Conservation (phyloP, 192 early-diverging fungal species). For the Geosiphon pyriformis region DNA sequence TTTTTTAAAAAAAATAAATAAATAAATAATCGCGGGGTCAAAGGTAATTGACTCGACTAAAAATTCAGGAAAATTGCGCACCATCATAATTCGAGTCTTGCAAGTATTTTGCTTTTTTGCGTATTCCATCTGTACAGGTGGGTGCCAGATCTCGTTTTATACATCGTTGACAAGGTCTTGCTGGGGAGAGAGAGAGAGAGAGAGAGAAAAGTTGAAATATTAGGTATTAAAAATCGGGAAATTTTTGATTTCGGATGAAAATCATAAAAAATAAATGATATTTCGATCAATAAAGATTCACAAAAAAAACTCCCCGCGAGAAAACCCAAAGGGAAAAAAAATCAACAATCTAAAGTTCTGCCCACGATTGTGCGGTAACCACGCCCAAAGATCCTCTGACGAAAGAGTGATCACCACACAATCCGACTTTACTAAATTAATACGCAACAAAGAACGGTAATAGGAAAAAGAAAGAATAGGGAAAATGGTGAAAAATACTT, state of each 20-base stretch:
- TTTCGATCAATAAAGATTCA: too few relatives aligned
- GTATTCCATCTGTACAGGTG: constrained; percentile 75
- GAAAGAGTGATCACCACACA: too few relatives aligned
- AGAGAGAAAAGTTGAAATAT: constrained; percentile 7
- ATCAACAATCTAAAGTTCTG: too few relatives aligned
- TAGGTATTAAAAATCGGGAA: too few relatives aligned
- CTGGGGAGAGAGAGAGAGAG: constrained; percentile 31
- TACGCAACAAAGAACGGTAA: not conserved
- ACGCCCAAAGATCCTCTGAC: too few relatives aligned
- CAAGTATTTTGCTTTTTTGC: constrained; percentile 92
- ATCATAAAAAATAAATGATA: not conserved
- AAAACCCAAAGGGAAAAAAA: too few relatives aligned
- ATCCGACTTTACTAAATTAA: too few relatives aligned
- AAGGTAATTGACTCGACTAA: not conserved
- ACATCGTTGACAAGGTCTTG: constrained; percentile 84
- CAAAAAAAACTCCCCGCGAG: too few relatives aligned
- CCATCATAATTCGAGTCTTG: constrained; percentile 53
- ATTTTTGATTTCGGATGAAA: not conserved
- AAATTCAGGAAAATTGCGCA: too few relatives aligned
- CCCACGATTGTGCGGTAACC: too few relatives aligned
- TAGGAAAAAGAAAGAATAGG: not conserved
- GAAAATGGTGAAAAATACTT: constrained; percentile 27
- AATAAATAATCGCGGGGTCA: not conserved
- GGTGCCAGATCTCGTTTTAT: constrained; percentile 70
- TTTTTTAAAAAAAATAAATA: too few relatives aligned